Evolutionary conservation across 805 yeast species (phyloP).

Genomic region (Maudiozyma saulgeensis): DNA sequence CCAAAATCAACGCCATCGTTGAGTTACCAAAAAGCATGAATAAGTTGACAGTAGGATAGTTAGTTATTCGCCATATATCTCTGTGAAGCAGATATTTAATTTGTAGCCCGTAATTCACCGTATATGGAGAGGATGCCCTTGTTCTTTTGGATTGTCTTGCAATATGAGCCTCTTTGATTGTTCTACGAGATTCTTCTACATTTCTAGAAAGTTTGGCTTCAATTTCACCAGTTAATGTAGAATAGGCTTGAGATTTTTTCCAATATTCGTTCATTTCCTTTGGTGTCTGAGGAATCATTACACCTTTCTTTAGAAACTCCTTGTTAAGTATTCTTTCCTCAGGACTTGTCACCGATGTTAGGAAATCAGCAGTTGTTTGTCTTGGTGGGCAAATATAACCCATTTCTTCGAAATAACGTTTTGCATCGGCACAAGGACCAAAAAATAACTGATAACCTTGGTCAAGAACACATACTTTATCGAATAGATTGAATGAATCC

Average conservation of each 20-base stretch:
- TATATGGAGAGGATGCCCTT: conserved; percentile 38
- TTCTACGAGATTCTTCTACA: conserved; percentile 6
- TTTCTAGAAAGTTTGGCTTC: conserved; percentile 26
- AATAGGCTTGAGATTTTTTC: conserved; percentile 37
- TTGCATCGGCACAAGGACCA: conserved; percentile 40
- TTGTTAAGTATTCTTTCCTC: conserved; percentile 39
- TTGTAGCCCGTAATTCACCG: conserved; percentile 41
- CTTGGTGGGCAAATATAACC: conserved; percentile 49
- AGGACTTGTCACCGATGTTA: conserved; percentile 48
- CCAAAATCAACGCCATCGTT: conserved; percentile 41
- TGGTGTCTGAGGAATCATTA: conserved; percentile 43
- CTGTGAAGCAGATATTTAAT: conserved; percentile 35
- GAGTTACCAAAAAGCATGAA: conserved; percentile 35
- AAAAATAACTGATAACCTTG: conserved; percentile 49
- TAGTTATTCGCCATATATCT: conserved; percentile 37
- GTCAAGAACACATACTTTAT: conserved; percentile 37
- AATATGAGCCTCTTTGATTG: conserved; percentile 30
- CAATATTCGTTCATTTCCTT: conserved; percentile 42
- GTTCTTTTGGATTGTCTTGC: conserved; percentile 40
- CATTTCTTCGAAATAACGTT: conserved; percentile 40
- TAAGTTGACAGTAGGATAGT: conserved; percentile 36
- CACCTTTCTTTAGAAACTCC: conserved; percentile 34
- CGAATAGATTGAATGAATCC: conserved; percentile 1
- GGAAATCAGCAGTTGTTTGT: conserved; percentile 51
- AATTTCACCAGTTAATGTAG: conserved; percentile 33